Evolutionary conservation across 1,284 basidiomycete species (phyloP), one percentile per base, ranked within the genome.

Genomic region (Meira nashicola): DNA sequence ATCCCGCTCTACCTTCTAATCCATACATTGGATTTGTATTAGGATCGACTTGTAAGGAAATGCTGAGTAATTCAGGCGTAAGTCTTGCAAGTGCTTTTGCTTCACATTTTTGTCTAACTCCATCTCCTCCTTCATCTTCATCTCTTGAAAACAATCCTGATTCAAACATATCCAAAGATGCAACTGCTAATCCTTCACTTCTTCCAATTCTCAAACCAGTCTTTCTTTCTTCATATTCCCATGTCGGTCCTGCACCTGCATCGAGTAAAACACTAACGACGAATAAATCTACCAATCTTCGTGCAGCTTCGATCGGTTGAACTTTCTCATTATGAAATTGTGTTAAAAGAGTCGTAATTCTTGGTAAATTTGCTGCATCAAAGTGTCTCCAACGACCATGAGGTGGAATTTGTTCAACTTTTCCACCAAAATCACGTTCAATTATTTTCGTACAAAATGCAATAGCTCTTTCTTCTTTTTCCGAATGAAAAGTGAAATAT

Each of bases 341-440:
- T 11, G 48, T 47, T 2, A 72, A 62, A 6, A 72, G 49, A 0
- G 67, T 68, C 11, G 68, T 66, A 44, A 72, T 58, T 15, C 70
- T 66, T 2, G 66, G 67, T 5, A 72, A 56, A 11, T 51, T 54
- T 1, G 64, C 65, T 1, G 66, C 70, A 44, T 72, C 71, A 61
- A 95, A 87, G 78, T 95, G 93, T 48, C 90, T 83, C 87, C 90
- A 92, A 25, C 93, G 84, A 28, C 92, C 90, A 76, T 96, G 93
- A 15, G 91, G 89, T 1, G 88, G 87, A 57, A 94, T 93, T 86
- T 83, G 82, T 40, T 82, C 79, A 67, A 87, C 89, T 74, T 88
- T 81, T 1, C 83, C 82, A 2, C 87, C 88, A 79, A 88, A 95
- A 79, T 94, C 91, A 57, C 90, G 85, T 88, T 87, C 82, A 66